Evolutionary conservation across 495 filamentous ascomycete species (phyloP).

Genomic region (Annulohypoxylon nitens): DNA sequence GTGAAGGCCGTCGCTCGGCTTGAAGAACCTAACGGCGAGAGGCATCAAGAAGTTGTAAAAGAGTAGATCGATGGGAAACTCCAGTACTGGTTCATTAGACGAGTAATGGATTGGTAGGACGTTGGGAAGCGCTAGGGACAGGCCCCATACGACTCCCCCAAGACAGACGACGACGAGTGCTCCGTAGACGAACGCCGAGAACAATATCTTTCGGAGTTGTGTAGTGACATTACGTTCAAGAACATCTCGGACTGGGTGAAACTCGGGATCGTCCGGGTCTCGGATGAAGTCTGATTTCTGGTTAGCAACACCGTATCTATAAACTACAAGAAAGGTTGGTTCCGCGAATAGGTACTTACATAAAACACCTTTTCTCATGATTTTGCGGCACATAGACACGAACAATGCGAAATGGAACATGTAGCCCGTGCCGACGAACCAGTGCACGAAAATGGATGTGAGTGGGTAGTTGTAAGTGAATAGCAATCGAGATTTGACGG

Average conservation of each 20-base stretch:
- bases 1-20: conserved; percentile 85
- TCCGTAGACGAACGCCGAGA: conserved; percentile 95
- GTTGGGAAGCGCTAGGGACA: conserved; percentile 72
- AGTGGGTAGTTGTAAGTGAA: conserved; percentile 82
- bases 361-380: conserved; percentile 91
- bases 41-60: conserved; percentile 98
- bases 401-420: conserved; percentile 99
- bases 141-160: conserved; percentile 95
- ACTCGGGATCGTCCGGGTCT: conserved; percentile 97
- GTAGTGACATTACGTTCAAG: conserved; percentile 92
- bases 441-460: conserved; percentile 95
- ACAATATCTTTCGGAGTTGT: conserved; percentile 95
- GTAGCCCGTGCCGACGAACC: conserved; percentile 98
- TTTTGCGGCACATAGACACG: conserved; percentile 98
- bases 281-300: conserved; percentile 85
- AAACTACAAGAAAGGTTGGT: background rate
- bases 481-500: conserved; percentile 76
- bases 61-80: conserved; percentile 93
- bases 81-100: conserved; percentile 87
- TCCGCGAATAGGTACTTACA: conserved; percentile 67
- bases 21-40: conserved; percentile 81
- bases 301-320: conserved; percentile 45
- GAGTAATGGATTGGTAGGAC: conserved; percentile 94
- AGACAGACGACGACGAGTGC: conserved; percentile 92
- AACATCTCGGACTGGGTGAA: conserved; percentile 97